Conservation (phyloP, 805 yeast genomes). For the Cyberlindnera xishuangbannaensis region DNA sequence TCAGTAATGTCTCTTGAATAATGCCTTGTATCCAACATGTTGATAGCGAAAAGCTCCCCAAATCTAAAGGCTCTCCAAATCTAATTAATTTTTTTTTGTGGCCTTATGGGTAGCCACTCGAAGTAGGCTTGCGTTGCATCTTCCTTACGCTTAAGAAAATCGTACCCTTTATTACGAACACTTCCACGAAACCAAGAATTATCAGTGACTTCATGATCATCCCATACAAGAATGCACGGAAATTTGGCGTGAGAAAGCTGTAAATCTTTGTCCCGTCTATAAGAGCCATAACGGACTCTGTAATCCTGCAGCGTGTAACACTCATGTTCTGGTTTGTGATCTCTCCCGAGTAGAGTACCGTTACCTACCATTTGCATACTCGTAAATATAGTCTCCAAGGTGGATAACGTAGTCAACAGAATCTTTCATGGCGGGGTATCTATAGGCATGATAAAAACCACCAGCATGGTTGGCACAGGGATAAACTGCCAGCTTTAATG, state of each 20-base stretch:
- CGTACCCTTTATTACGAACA: slow-evolving; percentile 20
- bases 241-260: slow-evolving; percentile 20
- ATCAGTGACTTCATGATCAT: slow-evolving; percentile 26
- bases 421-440: slow-evolving; percentile 17
- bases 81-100: slow-evolving; percentile 13
- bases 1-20: slow-evolving; percentile 25
- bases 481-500: slow-evolving; percentile 18
- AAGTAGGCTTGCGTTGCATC: slow-evolving; percentile 21
- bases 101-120: slow-evolving; percentile 25
- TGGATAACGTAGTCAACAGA: slow-evolving; percentile 22
- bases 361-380: slow-evolving; percentile 21
- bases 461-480: slow-evolving; percentile 24
- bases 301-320: slow-evolving; percentile 20
- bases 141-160: slow-evolving; percentile 15
- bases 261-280: slow-evolving; percentile 19
- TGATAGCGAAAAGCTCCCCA: slow-evolving; percentile 18
- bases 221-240: slow-evolving; percentile 26
- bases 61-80: slow-evolving; percentile 22
- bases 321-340: slow-evolving; percentile 19
- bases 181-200: slow-evolving; percentile 24
- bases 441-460: slow-evolving; percentile 22
- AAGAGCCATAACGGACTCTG: slow-evolving; percentile 19
- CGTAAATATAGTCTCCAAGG: slow-evolving; percentile 25
- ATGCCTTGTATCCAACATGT: slow-evolving; percentile 23
- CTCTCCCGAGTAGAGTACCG: slow-evolving; percentile 18